Conservation (phyloP, 2,329 filamentous ascomycete genomes). For the Simplicillium sp. region DNA sequence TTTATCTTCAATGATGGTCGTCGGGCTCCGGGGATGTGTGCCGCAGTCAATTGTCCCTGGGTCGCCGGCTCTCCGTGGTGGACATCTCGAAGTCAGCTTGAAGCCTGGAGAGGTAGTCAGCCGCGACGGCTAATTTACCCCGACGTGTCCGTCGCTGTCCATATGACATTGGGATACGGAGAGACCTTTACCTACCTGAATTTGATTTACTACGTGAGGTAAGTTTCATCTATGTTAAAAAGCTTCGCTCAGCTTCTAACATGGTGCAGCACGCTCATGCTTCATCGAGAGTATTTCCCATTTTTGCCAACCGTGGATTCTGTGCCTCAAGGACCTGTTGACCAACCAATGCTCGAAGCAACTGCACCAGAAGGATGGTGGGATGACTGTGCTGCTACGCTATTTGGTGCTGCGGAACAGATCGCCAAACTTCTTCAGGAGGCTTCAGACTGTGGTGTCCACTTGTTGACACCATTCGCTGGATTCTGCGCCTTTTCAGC, state of each 20-base stretch:
- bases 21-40: constrained; percentile 27
- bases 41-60: constrained; percentile 29
- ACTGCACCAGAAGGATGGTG: constrained; percentile 28
- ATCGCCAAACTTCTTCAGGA: constrained; percentile 26
- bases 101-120: constrained; percentile 24
- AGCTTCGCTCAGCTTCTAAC: neutral
- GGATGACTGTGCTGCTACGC: constrained; percentile 23
- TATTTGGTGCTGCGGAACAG: constrained; percentile 25
- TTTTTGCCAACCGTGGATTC: constrained; percentile 27
- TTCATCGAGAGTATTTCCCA: constrained; percentile 32
- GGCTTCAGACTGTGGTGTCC: constrained; percentile 23
- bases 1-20: constrained; percentile 33
- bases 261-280: constrained; percentile 25
- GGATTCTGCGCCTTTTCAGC: constrained; percentile 37
- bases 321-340: constrained; percentile 26
- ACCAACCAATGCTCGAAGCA: constrained; percentile 27
- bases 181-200: constrained; percentile 33
- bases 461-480: constrained; percentile 29
- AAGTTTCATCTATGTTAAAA: constrained; percentile 3
- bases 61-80: constrained; percentile 23
- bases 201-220: constrained; percentile 33
- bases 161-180: constrained; percentile 27
- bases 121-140: constrained; percentile 26
- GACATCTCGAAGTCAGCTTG: constrained; percentile 16
- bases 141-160: constrained; percentile 22